Base-by-base conservation (phyloP, 768 basidiomycete genomes). In the Phanerochaete carnosa region DNA sequence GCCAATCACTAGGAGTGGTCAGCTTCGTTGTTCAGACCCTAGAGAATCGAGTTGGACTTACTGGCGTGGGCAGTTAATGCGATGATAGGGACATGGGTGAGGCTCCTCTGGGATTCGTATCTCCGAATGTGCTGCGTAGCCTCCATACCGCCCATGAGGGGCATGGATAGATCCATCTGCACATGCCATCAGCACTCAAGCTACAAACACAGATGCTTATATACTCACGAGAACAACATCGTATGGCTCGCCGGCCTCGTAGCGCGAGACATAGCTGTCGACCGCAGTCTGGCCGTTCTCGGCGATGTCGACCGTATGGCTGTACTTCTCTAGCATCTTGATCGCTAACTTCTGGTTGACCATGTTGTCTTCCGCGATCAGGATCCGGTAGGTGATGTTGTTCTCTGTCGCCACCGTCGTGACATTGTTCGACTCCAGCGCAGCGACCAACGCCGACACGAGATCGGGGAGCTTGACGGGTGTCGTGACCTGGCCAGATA, bases 121-220 rank as follows among this genome's bases (percentile, higher is more conserved):
- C 85, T 82, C 55, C 96, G 86, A 62, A 98, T 97, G 59, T 93
- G 79, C 64, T 94, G 89, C 0, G 97, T 99, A 1, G 96, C 94
- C 74, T 99, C 95, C 88, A 96, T 94, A 64, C 96, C 95, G 53
- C 95, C 95, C 94, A 98, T 98, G 75, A 95, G 89, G 6, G 95
- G 94, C 94, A 96, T 95, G 12, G 95, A 97, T 15, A 97, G 90
- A 68, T 98, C 95, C 96, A 98, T 98, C 92, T 96, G 62, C 16
- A 55, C 30, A 15, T 6, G 54, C 13, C 52, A 7, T 33, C 15
- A 50, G 39, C 33, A 15, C n/a, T 49, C 28, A 28, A 22, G 13
- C 29, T 37, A 22, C 55, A 12, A n/a, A 35, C 15, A 19, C 51
- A 13, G 29, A 0, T 15, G 11, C n/a, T 3, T 12, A 33, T 13